Base-by-base conservation (phyloP, 2,329 filamentous ascomycete genomes). In the Onygenales sp. region DNA sequence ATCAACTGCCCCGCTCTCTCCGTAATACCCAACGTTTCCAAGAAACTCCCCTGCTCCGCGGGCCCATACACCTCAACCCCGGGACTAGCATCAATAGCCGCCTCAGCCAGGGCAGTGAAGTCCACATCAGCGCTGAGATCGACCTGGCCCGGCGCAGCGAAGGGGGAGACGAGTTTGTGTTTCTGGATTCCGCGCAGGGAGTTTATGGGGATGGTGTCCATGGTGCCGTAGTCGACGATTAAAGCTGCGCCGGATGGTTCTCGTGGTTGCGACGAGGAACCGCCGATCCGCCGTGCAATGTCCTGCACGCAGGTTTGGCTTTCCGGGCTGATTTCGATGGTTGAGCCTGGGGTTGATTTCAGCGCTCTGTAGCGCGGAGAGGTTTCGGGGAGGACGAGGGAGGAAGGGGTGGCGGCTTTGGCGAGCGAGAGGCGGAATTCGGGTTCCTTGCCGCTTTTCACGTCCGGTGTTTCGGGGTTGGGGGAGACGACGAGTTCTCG, bases 91-190 rank as follows among this genome's bases (percentile, higher is more conserved):
- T 79, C 74, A 45, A 88, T 78, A 0, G 91, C 91, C 1, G 86
- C 78, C 66, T 97, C 91, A 0, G 90, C 91, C 1, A 98, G 74
- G 9, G 86, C 89, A 0, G 82, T 80, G 65, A 98, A 98, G 69
- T 98, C 93, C 0, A 98, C 93, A 65, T 98, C 92, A 0, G 88
- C 92, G 59, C 85, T 90, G 21, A 98, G 76, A 66, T 98, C 93
- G 2, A 94, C 90, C 31, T 85, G 79, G 0, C 93, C 93, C 0
- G 93, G 87, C 5, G 82, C 77, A 1, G 80, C 77, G 62, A 98
- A 89, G 3, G 93, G 89, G 21, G 84, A 90, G 45, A 95, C 86
- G 27, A 79, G 77, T 27, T 77, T 74, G 72, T 98, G 93, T 11
- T 78, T 75, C 37, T 84, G 81, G 68, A 98, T 97, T 21, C 93